Conservation (phyloP, 139 green algal species). For the Chlorella vulgaris region DNA sequence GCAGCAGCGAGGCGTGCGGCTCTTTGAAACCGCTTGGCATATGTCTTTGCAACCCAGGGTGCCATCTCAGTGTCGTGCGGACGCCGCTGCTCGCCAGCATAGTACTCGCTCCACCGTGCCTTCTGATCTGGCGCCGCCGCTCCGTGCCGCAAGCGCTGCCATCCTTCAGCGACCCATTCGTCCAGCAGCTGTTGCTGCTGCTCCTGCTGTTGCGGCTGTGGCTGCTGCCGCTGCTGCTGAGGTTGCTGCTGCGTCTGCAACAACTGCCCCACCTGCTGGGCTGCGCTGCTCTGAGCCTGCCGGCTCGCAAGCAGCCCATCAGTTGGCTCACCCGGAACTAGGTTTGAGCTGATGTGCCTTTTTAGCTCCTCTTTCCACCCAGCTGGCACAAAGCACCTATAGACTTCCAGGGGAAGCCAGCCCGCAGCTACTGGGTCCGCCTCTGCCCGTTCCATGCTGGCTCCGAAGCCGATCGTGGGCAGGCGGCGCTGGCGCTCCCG, state of each 20-base stretch:
- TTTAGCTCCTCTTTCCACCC: neutral
- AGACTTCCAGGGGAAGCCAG: slow-evolving; percentile 50
- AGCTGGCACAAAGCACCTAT: neutral
- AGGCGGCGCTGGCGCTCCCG: slow-evolving; percentile 61
- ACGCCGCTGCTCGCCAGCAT: slow-evolving; percentile 16
- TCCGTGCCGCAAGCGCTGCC: slow-evolving; percentile 22
- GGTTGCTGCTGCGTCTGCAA: neutral
- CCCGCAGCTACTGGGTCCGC: neutral
- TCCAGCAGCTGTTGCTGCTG: neutral
- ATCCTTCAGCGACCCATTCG: neutral
- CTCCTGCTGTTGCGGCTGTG: neutral
- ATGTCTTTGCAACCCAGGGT: slow-evolving; percentile 38
- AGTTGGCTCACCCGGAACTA: too few relatives aligned
- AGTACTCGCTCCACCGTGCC: slow-evolving; percentile 50
- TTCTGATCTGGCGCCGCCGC: neutral
- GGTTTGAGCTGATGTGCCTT: neutral
- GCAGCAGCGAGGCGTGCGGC: too few relatives aligned
- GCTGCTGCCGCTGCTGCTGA: neutral
- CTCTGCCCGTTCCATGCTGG: neutral
- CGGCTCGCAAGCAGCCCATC: too few relatives aligned
- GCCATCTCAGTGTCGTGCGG: slow-evolving; percentile 43
- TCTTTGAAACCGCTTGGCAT: neutral
- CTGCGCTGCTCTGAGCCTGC: neutral
- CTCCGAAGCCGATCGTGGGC: slow-evolving; percentile 39
- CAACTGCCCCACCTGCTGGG: neutral